Conservation (phyloP, 371 early-diverging fungal genomes). For the Lichtheimia corymbifera region DNA sequence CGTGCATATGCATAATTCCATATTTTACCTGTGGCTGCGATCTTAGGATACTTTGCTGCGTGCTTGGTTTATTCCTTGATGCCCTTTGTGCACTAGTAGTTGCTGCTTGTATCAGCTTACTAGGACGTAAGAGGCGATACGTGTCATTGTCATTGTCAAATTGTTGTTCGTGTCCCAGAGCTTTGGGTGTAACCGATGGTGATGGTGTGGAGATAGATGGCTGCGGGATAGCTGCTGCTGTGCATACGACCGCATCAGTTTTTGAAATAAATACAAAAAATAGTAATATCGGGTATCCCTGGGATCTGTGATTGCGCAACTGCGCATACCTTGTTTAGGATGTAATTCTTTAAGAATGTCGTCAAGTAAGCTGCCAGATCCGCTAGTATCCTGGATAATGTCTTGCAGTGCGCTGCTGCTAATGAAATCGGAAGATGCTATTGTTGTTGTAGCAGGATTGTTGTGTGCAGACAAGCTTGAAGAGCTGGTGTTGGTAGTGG, state of each 20-base stretch:
- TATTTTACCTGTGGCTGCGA: neutral
- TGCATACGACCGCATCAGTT: neutral
- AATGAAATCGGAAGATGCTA: conserved; percentile 1
- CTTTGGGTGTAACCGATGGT: neutral
- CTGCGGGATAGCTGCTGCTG: neutral
- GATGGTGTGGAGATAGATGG: neutral
- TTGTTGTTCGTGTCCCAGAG: neutral
- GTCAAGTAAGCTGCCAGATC: conserved; percentile 6
- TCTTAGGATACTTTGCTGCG: neutral
- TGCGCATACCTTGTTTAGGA: neutral
- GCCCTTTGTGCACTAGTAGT: too few species aligned
- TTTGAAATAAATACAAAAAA: neutral
- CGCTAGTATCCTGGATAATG: conserved; percentile 3
- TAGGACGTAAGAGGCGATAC: too few species aligned
- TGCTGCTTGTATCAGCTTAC: too few species aligned
- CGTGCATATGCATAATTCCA: neutral
- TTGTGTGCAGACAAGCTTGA: neutral
- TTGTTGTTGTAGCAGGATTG: neutral
- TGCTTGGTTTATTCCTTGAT: neutral
- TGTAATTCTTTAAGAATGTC: conserved; percentile 9
- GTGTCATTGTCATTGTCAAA: neutral
- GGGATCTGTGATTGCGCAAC: neutral
- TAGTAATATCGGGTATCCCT: neutral
- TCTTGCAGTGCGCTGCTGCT: conserved; percentile 2
- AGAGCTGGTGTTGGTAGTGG: neutral